Conservation (phyloP, 225 moss, liverwort and hornwort genomes). For the Marchantia paleacea region DNA sequence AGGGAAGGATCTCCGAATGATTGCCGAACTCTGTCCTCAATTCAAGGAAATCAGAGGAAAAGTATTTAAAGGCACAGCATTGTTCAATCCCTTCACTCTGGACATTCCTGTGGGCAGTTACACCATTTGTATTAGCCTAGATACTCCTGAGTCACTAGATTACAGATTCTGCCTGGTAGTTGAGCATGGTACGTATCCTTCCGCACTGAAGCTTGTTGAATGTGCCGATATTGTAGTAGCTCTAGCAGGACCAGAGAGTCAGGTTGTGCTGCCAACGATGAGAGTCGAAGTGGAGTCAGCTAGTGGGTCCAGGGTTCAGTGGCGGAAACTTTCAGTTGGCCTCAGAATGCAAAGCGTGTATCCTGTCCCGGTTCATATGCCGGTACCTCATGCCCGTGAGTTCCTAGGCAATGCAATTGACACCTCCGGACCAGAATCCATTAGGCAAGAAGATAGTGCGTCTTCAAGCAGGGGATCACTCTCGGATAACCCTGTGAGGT, state of each 20-base stretch:
- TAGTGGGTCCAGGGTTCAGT: slow-evolving; percentile 29
- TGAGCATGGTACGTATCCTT: slow-evolving; percentile 41
- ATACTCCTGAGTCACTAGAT: slow-evolving; percentile 12
- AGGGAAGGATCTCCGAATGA: slow-evolving; percentile 21
- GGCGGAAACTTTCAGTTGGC: slow-evolving; percentile 31
- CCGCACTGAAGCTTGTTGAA: slow-evolving; percentile 33
- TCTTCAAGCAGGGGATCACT: not conserved
- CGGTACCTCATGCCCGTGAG: slow-evolving; percentile 4
- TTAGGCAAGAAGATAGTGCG: slow-evolving; percentile 10
- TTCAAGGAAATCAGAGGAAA: slow-evolving; percentile 17
- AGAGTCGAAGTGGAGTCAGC: slow-evolving; percentile 48
- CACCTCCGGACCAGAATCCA: not conserved
- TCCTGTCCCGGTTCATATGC: slow-evolving; percentile 13
- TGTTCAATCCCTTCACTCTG: slow-evolving; percentile 36
- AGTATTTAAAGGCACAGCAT: slow-evolving; percentile 37
- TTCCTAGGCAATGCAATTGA: slow-evolving; percentile 29
- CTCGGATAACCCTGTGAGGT: not conserved
- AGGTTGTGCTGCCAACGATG: slow-evolving; percentile 25
- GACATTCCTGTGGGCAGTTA: slow-evolving; percentile 44
- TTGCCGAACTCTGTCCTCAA: slow-evolving; percentile 12
- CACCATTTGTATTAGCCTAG: slow-evolving; percentile 27
- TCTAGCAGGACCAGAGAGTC: slow-evolving; percentile 8
- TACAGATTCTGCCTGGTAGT: slow-evolving; percentile 35
- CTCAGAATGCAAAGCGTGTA: slow-evolving; percentile 23
- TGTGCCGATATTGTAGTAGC: not conserved